phyloP scores from a whole-genome alignment of 768 basidiomycete genomes.

The Leccinum uliginosum region DNA sequence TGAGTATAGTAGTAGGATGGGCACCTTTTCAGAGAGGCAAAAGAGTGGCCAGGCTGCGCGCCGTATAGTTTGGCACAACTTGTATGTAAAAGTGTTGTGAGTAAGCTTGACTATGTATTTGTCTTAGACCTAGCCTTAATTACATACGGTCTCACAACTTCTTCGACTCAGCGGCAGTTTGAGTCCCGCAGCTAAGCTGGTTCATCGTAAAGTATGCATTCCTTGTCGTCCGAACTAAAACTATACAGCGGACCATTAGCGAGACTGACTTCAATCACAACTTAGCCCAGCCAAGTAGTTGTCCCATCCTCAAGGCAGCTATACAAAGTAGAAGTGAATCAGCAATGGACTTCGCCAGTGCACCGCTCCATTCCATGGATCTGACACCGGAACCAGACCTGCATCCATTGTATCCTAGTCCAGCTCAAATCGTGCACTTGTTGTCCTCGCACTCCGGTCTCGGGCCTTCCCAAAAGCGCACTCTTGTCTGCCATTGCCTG shows the following conservation, averaged over 20 bases:
- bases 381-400: slow-evolving; percentile 75
- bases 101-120: not conserved
- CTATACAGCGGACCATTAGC: slow-evolving; percentile 1
- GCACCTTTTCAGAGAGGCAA: not conserved
- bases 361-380: slow-evolving; percentile 40
- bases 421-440: slow-evolving; percentile 54
- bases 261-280: slow-evolving; percentile 5
- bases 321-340: not conserved
- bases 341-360: slow-evolving; percentile 27
- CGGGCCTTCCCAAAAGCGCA: slow-evolving; percentile 58
- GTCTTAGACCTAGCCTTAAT: not conserved
- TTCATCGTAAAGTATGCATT: slow-evolving; percentile 8
- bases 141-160: slow-evolving; percentile 4
- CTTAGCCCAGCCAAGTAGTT: slow-evolving; percentile 5
- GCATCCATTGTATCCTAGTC: slow-evolving; percentile 72
- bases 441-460: slow-evolving; percentile 68
- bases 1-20: slow-evolving; percentile 1
- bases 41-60: not conserved
- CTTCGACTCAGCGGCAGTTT: slow-evolving; percentile 1
- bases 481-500: slow-evolving; percentile 71
- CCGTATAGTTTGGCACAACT: not conserved
- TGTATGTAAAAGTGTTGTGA: not conserved
- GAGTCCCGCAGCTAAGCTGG: slow-evolving; percentile 2
- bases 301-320: slow-evolving; percentile 4
- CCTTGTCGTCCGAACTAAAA: slow-evolving; percentile 7